Evolutionary conservation across 352 stramenopile species (phyloP).

Genomic region (Globisporangium yorkense): DNA sequence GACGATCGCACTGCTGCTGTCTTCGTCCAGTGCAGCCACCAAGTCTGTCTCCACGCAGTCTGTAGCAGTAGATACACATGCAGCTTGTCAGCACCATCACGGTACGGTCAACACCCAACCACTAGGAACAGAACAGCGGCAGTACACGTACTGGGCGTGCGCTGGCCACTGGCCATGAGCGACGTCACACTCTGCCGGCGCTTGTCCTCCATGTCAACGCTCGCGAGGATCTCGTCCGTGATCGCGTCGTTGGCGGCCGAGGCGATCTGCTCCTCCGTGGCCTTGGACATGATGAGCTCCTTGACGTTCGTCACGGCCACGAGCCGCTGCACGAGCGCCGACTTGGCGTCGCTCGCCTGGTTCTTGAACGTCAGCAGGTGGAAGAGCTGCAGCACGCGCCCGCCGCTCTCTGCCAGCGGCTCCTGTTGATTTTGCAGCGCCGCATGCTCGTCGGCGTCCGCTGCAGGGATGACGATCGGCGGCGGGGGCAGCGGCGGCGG

Average conservation of each 20-base stretch:
- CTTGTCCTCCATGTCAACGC: constrained; percentile 52
- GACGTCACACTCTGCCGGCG: constrained; percentile 26
- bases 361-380: constrained; percentile 62
- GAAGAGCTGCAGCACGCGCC: constrained; percentile 49
- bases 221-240: constrained; percentile 63
- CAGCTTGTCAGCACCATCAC: not conserved
- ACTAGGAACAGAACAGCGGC: not conserved
- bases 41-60: constrained; percentile 2
- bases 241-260: constrained; percentile 65
- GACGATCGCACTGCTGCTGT: not conserved
- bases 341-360: constrained; percentile 37
- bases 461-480: constrained; percentile 2
- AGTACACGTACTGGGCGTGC: constrained; percentile 3
- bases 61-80: not conserved
- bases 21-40: not conserved
- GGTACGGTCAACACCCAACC: not conserved
- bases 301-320: constrained; percentile 48
- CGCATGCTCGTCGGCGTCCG: constrained; percentile 1
- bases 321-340: constrained; percentile 49
- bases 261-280: constrained; percentile 65
- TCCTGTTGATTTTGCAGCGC: constrained; percentile 2
- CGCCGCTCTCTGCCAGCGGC: constrained; percentile 8
- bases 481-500: not conserved
- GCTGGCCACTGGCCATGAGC: constrained; percentile 2
- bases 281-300: constrained; percentile 57